A percentile compares a stretch with the other conserved stretches of the same genome.
Evolutionary conservation across 2,329 filamentous ascomycete species (phyloP).

Genomic region (Fusarium austroafricanum): DNA sequence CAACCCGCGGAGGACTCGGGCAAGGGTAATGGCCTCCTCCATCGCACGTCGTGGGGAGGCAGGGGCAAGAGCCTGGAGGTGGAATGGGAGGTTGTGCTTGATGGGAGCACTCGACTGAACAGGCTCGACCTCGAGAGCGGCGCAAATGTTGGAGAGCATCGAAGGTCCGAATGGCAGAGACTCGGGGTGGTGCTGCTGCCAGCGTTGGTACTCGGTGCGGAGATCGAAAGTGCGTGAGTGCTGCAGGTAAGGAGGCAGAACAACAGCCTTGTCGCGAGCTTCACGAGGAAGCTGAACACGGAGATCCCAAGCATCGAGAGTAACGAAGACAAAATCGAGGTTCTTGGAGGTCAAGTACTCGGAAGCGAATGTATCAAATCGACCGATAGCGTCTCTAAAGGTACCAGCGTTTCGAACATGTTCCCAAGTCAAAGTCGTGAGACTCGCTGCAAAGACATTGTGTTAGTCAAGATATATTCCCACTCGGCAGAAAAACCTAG

Average conservation of each 20-base stretch:
- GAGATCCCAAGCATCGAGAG: conserved; percentile 97
- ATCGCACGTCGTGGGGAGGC: conserved; percentile 95
- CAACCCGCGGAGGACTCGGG: conserved; percentile 89
- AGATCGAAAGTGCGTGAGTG: conserved; percentile 98
- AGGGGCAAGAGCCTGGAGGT: conserved; percentile 93
- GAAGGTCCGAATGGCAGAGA: conserved; percentile 96
- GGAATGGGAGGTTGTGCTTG: conserved; percentile 98
- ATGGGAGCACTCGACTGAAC: conserved; percentile 98
- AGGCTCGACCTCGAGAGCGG: conserved; percentile 96
- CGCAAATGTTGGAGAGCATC: conserved; percentile 96
- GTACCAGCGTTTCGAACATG: conserved; percentile 97
- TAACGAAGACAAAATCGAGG: conserved; percentile 97
- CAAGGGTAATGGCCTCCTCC: conserved; percentile 95
- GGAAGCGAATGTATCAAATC: conserved; percentile 92
- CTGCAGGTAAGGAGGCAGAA: conserved; percentile 95
- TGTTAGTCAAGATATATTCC: conserved; percentile 34
- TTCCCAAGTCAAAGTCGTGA: conserved; percentile 98
- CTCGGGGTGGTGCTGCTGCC: conserved; percentile 98
- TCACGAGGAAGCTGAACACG: conserved; percentile 97
- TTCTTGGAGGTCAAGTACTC: conserved; percentile 93
- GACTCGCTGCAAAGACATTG: conserved; percentile 73
- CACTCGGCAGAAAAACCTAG: conserved; percentile 6
- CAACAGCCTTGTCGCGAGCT: conserved; percentile 97
- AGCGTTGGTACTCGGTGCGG: conserved; percentile 96
- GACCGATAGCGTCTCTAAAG: conserved; percentile 95